Evolutionary conservation across 805 yeast species (phyloP), one percentile per base, ranked within the genome.

Genomic region (Suhomyces vadensis): DNA sequence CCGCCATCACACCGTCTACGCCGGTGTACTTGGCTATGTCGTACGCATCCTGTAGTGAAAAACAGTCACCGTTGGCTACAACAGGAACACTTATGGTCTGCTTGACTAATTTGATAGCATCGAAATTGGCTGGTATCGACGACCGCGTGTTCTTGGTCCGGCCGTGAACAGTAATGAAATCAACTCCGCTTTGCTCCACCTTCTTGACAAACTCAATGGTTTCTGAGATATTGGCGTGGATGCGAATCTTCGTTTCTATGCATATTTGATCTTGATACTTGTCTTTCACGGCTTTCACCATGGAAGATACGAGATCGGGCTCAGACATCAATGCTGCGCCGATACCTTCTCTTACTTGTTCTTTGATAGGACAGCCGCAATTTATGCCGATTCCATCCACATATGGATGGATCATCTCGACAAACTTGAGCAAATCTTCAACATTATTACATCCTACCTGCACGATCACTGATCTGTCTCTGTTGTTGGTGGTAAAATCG

Each of bases 51-150:
- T 72, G 67, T 19, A 81, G 65, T 0, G 77, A 59, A 56, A 85
- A 85, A 57, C 96, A 91, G 64, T 94, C 98, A n/a, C 99, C 99
- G 58, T 94, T 94, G 2, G 98, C 97, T n/a, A 94, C 85, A 1
- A 94, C 90, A 0, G 97, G 98, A 0, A 85, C 81, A 3, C 53
- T 58, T 0, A 74, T 74, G n/a, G 71, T 64, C 16, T 76, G 75
- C 47, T 81, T 79, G 11, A 94, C 75, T 7, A 66, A 63, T 55
- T 77, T 80, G 31, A 94, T 91, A 11, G 95, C 96, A 20, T 86
- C 94, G 35, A 84, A 75, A 61, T 91, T 79, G 2, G 85, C 95
- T 1, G 97, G 94, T 24, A 78, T 77, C 0, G 95, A 83, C 2
- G 95, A 86, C 49, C 99, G 72, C 3, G 96, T 94, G 27, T 77